phyloP scores from a whole-genome alignment of 306 rosid genomes.

The Heteromeles arbutifolia region DNA sequence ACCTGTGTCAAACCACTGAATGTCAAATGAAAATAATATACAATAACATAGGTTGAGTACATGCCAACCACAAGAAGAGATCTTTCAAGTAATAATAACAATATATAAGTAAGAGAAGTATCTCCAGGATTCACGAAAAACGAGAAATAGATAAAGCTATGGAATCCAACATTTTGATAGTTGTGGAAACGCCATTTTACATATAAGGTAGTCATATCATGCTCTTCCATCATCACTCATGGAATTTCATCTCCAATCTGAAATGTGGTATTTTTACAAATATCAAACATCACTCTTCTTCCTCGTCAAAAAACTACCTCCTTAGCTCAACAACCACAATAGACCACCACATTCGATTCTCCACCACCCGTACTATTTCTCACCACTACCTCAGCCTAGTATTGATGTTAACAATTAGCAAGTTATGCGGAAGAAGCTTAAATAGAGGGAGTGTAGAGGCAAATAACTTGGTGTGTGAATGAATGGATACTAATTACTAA shows the following conservation, averaged over 20 bases:
- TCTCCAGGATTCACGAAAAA: not conserved
- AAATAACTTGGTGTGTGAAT: not conserved
- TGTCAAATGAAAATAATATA: conserved; percentile 10
- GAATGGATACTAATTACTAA: not conserved
- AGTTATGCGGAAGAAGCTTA: not conserved
- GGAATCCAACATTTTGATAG: not conserved
- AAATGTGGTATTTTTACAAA: not conserved
- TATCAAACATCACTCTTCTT: not conserved
- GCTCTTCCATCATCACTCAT: not conserved
- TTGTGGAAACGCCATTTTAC: not conserved
- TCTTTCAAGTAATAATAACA: not conserved
- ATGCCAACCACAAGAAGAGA: not conserved
- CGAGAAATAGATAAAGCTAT: not conserved
- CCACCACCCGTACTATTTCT: not conserved
- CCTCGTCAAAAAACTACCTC: not conserved
- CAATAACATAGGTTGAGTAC: not conserved
- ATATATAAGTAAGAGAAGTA: not conserved
- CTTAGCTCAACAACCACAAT: not conserved
- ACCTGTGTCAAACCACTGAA: conserved; percentile 44
- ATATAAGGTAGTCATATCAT: not conserved
- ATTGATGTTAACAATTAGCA: not conserved
- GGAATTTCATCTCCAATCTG: not conserved
- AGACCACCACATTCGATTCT: not conserved
- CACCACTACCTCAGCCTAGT: not conserved
- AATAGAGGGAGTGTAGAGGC: not conserved